Evolutionary conservation across 306 rosid genomes (phyloP).

Genomic region (Cicer pinnatifidum): DNA sequence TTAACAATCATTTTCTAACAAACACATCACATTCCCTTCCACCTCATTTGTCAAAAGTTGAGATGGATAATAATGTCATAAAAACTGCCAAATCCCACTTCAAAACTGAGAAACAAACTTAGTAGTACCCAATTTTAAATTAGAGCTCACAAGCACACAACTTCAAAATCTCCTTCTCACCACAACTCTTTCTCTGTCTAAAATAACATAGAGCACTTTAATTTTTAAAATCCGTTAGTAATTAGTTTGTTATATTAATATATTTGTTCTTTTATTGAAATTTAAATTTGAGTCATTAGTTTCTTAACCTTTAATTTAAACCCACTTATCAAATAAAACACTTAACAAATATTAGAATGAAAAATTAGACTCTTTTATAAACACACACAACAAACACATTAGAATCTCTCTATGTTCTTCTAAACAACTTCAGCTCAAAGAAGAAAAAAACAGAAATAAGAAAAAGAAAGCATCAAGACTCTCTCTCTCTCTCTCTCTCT

Average conservation of each 20-base stretch:
- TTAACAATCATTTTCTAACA: slow-evolving; percentile 5
- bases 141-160: neutral
- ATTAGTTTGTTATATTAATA: too few species aligned
- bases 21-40: neutral
- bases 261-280: too few species aligned
- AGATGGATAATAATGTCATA: slow-evolving; percentile 17
- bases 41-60: neutral
- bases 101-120: neutral
- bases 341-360: too few species aligned
- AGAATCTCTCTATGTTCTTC: slow-evolving; percentile 9
- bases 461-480: neutral
- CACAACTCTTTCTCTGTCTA: neutral
- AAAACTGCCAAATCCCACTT: slow-evolving; percentile 24
- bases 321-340: too few species aligned
- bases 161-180: neutral
- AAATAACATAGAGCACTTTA: neutral
- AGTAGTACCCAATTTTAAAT: neutral
- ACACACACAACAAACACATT: neutral
- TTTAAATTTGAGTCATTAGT: too few species aligned
- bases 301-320: too few species aligned
- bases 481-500: slow-evolving; percentile 1
- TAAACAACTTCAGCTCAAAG: neutral
- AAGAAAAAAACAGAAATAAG: neutral
- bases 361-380: neutral
- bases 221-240: too few species aligned